Base-by-base conservation (phyloP, 495 filamentous ascomycete species). In the Aspergillus indologenus region DNA sequence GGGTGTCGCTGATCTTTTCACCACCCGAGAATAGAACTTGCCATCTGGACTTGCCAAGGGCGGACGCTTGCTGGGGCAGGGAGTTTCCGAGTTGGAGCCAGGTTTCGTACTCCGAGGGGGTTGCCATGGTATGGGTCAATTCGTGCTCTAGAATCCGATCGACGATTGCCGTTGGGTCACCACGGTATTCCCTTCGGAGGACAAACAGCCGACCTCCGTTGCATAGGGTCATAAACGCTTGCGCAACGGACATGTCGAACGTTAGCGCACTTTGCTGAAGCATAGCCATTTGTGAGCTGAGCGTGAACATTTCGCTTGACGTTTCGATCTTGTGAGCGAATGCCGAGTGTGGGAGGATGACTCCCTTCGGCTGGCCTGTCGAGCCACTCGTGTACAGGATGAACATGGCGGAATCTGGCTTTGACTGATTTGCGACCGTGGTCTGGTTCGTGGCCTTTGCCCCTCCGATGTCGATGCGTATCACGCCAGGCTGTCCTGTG, bases 351-450 rank as follows among this genome's bases (percentile, higher is more conserved):
- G 34, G 61, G 0, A 77, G 19, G 0, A 64, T 19, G 23, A 81
- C 72, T 0, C 76, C 76, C 51, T 77, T 79, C 0, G 74, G 72
- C 0, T 12, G 55, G 1, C 71, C 69, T 0, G 70, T 70, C 0
- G 75, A 75, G 2, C 70, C 68, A 21, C 71, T 72, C 5, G 79
- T 78, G 49, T 59, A 74, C 0, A 83, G 50, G 2, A 83, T 65
- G 15, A 53, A n/a, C n/a, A n/a, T n/a, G n/a, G n/a, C n/a, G n/a
- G n/a, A n/a, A n/a, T n/a, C n/a, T n/a, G n/a, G n/a, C n/a, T n/a
- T n/a, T n/a, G n/a, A n/a, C n/a, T n/a, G n/a, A n/a, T n/a, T n/a
- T n/a, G n/a, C n/a, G n/a, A n/a, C n/a, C n/a, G n/a, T n/a, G n/a
- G n/a, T n/a, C n/a, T n/a, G n/a, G n/a, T n/a, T n/a, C n/a, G n/a